Base-by-base conservation (phyloP, 768 basidiomycete species). In the Aureoboletus auriporus region DNA sequence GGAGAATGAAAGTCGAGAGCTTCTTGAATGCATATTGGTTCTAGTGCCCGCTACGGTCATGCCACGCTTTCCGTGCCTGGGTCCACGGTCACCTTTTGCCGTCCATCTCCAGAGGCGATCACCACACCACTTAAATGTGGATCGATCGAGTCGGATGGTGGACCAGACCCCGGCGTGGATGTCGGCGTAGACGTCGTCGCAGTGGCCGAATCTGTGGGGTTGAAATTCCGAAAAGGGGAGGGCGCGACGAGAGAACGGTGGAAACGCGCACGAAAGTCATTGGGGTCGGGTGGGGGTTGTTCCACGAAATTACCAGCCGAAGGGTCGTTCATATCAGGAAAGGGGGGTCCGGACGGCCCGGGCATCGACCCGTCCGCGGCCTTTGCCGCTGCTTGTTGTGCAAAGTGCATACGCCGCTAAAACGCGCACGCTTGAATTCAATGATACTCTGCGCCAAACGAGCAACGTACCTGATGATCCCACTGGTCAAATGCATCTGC, bases 401-500 rank as follows among this genome's bases (percentile, higher is more conserved):
- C 75, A 52, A 73, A 75, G 52, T 78, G 77, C 59, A 78, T 58
- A 1, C 71, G 73, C 42, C 78, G 74, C 78, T 79, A 30, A 27
- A 41, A 30, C 39, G 7, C 28, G 28, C 31, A 14, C 37, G 12
- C 16, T 26, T 47, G 39, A 62, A 42, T 10, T 11, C 8, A 8
- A 38, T 13, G 43, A 29, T 20, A 31, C 17, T 23, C 31, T 28
- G 42, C 28, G 29, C 37, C 8, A 23, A 26, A 16, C 33, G n/a
- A 30, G 2, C 2, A 27, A 64, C 78, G 48, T 60, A 89, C 88
- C 65, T 84, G 83, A 55, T 82, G 80, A 58, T 91, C 84, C 89
- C 89, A 92, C 35, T 86, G 83, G 49, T 92, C 89, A 78, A 87
- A 92, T 14, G 88, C 88, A 39, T 86, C 83, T 6, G 89, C 88